Evolutionary conservation across 129 eudicot genomes (phyloP), one percentile per base, ranked within the genome.

Genomic region (Saposhnikovia divaricata): DNA sequence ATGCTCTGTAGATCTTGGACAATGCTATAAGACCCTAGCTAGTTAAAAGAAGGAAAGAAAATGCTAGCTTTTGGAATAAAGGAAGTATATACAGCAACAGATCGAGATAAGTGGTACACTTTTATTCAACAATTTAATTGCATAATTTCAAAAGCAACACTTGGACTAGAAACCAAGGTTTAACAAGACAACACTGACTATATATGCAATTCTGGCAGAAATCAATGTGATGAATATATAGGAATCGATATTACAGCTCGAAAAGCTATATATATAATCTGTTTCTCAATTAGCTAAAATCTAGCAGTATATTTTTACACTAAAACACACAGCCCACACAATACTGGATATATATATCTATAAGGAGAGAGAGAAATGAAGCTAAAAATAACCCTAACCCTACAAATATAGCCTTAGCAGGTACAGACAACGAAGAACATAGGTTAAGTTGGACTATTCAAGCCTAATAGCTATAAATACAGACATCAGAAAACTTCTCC

Each of bases 371-470:
- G 69, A 61, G 10, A n/a, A 61, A 61, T 61, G 69, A 61, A 61
- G 69, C 69, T 61, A 61, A 61, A 61, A 37, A 61, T n/a, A 61
- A 61, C 69, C 68, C 69, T 61, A 61, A 25, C 34, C 37, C 69
- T 61, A 25, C 15, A 61, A 61, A 61, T 9, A 61, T 61, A 61
- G 69, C 69, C 69, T 16, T 61, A 61, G 69, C 37, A n/a, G 69
- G 69, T n/a, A 61, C 37, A 25, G 69, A 61, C 69, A 61, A 61
- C 34, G 34, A 61, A 61, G 28, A n/a, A n/a, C 34, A 61, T 61
- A 61, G 69, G 69, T 25, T n/a, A 61, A 61, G 69, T 15, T 61
- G 69, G 69, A n/a, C 69, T 61, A 46, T 46, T 2, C 34, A 10
- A 61, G 69, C 34, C 68, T 61, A 61, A 37, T 25, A 25, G 69